Evolutionary conservation across 202 grass and related monocot species (phyloP), one percentile per base, ranked within the genome.

Genomic region (Schoenoplectus tabernaemontani): DNA sequence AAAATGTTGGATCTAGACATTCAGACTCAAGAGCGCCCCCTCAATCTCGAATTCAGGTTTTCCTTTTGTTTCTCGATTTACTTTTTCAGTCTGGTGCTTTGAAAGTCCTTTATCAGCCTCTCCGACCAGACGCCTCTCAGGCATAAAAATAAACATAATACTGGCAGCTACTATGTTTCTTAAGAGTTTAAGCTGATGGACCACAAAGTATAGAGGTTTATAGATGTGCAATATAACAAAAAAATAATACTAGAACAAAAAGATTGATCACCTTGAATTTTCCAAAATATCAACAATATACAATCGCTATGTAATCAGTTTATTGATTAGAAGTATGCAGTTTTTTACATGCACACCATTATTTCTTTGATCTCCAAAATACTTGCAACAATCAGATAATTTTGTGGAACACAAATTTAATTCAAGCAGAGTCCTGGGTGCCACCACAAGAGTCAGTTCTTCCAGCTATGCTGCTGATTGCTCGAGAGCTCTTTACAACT

Each of bases 401-500:
- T 74, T 47, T 5, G 5, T 83, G 59, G 15, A 36, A 39, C 16
- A 23, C 28, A 39, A 62, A 36, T 7, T 7, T 13, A 64, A 62
- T 17, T 69, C 68, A 99, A 23, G 56, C 0, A 1, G 56, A 69
- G 79, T 99, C 96, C 79, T 91, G 85, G 51, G 57, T 16, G 3
- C 79, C 66, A 11, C 59, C 83, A 9, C 84, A 81, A 46, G 78
- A 84, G 61, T 92, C 96, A 76, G 72, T 94, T 84, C 85, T 81
- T 23, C 83, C 53, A 22, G 79, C 67, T 43, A 90, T 28, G 79
- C 76, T 84, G 37, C 86, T 84, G 33, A 97, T 84, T 24, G 88
- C 84, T 56, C 84, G 82, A 20, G 86, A 89, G 74, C 86, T 91
- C 71, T 91, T 89, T 7, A 71, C 92, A 85, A 99, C 84, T 84